These are phyloP conservation scores for Wolfiporia cocos DNA, from an alignment of 1,284 basidiomycete genomes.

Conservation along the genomic window DNA sequence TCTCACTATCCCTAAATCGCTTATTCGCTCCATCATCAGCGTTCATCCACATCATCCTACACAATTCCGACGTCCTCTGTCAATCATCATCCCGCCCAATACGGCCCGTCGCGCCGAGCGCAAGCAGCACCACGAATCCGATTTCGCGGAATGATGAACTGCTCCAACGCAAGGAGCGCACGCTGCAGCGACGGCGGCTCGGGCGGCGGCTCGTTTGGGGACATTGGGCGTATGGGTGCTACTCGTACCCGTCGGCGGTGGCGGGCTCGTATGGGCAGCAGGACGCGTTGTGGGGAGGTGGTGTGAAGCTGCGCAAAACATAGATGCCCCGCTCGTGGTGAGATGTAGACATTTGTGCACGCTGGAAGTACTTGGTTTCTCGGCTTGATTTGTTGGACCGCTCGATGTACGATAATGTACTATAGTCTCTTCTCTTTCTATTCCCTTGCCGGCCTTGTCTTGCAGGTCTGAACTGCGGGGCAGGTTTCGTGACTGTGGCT, in stretches of 20 bases:
- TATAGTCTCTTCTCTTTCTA: neutral
- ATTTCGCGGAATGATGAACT: constrained; percentile 46
- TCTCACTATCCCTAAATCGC: constrained; percentile 3
- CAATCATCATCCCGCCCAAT: constrained; percentile 55
- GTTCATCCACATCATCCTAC: constrained; percentile 56
- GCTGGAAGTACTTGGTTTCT: no score
- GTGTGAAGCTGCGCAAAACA: no score
- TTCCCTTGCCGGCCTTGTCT: neutral
- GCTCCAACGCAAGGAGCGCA: constrained; percentile 68
- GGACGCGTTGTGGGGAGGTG: constrained; percentile 40
- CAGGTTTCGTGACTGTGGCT: neutral
- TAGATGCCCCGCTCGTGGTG: no score
- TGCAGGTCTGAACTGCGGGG: no score
- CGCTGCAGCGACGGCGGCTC: constrained; percentile 59
- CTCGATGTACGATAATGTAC: constrained; percentile 6
- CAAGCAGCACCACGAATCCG: constrained; percentile 18
- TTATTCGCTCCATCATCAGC: constrained; percentile 26
- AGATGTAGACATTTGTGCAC: no score
- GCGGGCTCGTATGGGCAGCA: constrained; percentile 46
- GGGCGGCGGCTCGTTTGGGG: constrained; percentile 63
- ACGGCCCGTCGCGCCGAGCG: constrained; percentile 17
- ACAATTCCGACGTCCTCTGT: constrained; percentile 65
- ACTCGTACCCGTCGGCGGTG: constrained; percentile 45
- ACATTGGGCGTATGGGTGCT: constrained; percentile 65
- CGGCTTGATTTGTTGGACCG: no score